Evolutionary conservation across 768 basidiomycete species (phyloP).

Genomic region (Auricularia sp.): DNA sequence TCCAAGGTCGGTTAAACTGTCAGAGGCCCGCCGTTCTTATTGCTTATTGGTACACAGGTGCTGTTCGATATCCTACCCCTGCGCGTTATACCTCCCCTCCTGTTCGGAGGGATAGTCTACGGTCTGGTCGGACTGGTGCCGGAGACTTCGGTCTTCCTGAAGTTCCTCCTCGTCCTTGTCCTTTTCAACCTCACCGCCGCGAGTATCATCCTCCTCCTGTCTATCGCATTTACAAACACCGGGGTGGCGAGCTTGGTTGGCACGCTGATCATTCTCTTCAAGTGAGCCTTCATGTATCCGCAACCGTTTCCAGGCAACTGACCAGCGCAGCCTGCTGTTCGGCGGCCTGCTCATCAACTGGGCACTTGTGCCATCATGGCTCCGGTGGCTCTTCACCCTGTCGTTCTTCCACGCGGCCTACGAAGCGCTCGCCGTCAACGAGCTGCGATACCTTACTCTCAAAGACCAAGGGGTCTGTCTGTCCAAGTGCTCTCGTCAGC

Average conservation of each 20-base stretch:
- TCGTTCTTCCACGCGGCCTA: constrained; percentile 99
- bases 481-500: too few species aligned
- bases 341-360: constrained; percentile 93
- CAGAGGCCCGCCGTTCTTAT: not conserved
- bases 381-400: constrained; percentile 81
- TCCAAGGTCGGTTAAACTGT: constrained; percentile 53
- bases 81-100: constrained; percentile 85
- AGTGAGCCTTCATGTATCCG: constrained; percentile 44
- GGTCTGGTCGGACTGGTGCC: constrained; percentile 91
- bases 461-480: constrained; percentile 73
- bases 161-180: constrained; percentile 91
- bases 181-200: constrained; percentile 95
- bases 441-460: constrained; percentile 84
- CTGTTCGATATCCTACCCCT: constrained; percentile 95
- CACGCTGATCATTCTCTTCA: constrained; percentile 94
- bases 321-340: constrained; percentile 66
- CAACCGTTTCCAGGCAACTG: not conserved
- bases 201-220: constrained; percentile 80
- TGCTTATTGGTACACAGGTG: constrained; percentile 35
- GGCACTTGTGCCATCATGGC: constrained; percentile 58
- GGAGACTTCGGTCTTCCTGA: constrained; percentile 86
- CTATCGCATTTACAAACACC: constrained; percentile 76
- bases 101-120: constrained; percentile 94
- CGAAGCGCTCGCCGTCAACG: constrained; percentile 93
- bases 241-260: constrained; percentile 91